Evolutionary conservation across 495 filamentous ascomycete species (phyloP), one percentile per base, ranked within the genome.

Genomic region (Cetradonia linearis): DNA sequence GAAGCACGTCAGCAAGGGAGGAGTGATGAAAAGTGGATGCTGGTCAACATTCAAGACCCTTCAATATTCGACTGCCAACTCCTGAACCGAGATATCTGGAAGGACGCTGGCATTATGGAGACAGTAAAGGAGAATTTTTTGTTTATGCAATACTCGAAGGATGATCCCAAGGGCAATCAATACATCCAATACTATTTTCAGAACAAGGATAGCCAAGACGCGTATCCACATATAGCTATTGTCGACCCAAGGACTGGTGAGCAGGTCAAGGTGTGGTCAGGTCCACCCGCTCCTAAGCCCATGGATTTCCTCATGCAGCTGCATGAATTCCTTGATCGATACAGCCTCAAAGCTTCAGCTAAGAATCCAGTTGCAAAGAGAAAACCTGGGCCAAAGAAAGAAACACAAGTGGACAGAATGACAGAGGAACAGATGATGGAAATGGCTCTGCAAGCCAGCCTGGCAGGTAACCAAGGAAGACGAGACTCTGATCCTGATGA

Each of bases 381-480:
- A 42, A 94, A 92, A 70, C 77, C 83, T 3, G 86, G 89, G 64
- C 77, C 76, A 57, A 72, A 81, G 62, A 84, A 83, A 58, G 80
- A 85, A 60, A 76, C 86, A 54, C 86, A 86, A 65, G 81, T 96
- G 31, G 86, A 85, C 52, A 83, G 86, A 8, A 92, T 98, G 86
- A 96, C 89, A 0, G 93, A 98, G 67, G 91, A 96, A 64, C 90
- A 98, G 70, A 92, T 92, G 90, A 77, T 98, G 67, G 85, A 94
- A 70, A 83, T 96, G 78, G 93, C 94, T 0, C 71, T 98, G 72
- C 82, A 88, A 66, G 92, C 93, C 72, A 95, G 89, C 66, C 75
- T 96, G 5, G 83, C 70, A 25, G 55, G 65, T 44, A 68, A 62
- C 23, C 60, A 71, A 27, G 64, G 71, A 10, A 66, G 75, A 55